Base-by-base conservation (phyloP, 1,139 yeast species). In the Martiniozyma asiatica region DNA sequence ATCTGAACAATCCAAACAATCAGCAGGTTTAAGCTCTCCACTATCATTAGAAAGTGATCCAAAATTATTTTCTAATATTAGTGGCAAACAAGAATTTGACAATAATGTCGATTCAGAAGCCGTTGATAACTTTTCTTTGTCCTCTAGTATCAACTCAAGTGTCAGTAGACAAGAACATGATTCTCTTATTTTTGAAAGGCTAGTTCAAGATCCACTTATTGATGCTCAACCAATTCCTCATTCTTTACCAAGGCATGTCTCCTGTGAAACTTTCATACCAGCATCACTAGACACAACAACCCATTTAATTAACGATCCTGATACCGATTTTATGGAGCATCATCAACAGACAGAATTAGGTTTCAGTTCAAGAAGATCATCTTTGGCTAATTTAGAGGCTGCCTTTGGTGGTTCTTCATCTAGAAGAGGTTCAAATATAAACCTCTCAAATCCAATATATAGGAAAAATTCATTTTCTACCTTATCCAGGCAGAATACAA, bases 241-340 rank as follows among this genome's bases (percentile, higher is more conserved):
- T 27, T 43, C 50, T 5, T 32, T 59, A 24, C 65, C 66, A 14
- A 50, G 65, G 15, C 75, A 68, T 40, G 60, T 65, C 40, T 60
- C 68, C n/a, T 51, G 59, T 25, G 79, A 81, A 48, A 84, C 81
- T 51, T 72, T 61, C 43, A 79, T 81, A 30, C 85, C 94, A 1
- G 85, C 94, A 2, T 85, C 85, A 8, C 61, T 84, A 47, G 94
- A 81, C 47, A 68, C 87, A 16, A 70, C 89, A 4, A 64, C 72
- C 27, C 64, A 77, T 22, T 61, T 80, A 24, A 31, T 38, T 6
- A 47, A 21, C 14, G 13, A 32, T 10, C 25, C 22, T 5, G 19
- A 20, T 6, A 58, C 66, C 25, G 55, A 60, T 31, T 61, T 78
- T 10, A 69, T 75, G 44, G 62, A 78, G 39, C 78, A 75, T 44